phyloP scores from a whole-genome alignment of 768 basidiomycete genomes.

The Rickenella mellea region DNA sequence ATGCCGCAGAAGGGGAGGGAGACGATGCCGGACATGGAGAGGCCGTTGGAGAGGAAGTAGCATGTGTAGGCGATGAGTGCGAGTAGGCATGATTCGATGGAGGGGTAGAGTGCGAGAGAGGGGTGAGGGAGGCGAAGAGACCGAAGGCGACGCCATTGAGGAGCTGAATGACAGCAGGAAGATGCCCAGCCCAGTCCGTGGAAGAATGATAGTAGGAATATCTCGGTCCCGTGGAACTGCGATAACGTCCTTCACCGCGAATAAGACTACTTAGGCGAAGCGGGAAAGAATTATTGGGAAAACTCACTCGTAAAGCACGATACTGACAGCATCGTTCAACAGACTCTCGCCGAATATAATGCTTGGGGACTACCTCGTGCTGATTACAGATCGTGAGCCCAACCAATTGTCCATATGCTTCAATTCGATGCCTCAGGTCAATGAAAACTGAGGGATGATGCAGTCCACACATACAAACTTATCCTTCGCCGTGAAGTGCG shows the following conservation, averaged over 20 bases:
- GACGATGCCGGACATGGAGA: conserved; percentile 93
- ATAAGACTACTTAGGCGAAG: background rate
- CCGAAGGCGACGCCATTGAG: conserved; percentile 90
- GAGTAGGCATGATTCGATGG: conserved; percentile 92
- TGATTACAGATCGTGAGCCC: conserved; percentile 98
- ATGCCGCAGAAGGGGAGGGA: conserved; percentile 98
- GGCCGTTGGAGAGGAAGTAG: conserved; percentile 98
- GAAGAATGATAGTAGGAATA: conserved; percentile 82
- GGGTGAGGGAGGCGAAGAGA: conserved; percentile 90
- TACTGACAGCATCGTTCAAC: conserved; percentile 97
- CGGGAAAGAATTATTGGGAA: conserved; percentile 5
- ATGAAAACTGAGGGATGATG: no score
- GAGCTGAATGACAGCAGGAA: conserved; percentile 93
- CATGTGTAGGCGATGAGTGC: conserved; percentile 91
- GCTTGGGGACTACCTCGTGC: conserved; percentile 95
- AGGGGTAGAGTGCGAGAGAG: conserved; percentile 75
- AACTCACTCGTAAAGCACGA: conserved; percentile 99
- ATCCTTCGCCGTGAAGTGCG: no score
- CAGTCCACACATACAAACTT: no score
- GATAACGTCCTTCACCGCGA: conserved; percentile 64
- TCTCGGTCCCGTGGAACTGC: conserved; percentile 83
- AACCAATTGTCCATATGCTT: no score
- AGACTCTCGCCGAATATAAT: conserved; percentile 97
- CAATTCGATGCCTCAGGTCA: no score
- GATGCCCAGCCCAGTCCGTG: conserved; percentile 92